Percentiles rank a stretch among this genome's conserved stretches.
Conservation (phyloP, 306 rosid species). For the Vigna reflexopilosa region DNA sequence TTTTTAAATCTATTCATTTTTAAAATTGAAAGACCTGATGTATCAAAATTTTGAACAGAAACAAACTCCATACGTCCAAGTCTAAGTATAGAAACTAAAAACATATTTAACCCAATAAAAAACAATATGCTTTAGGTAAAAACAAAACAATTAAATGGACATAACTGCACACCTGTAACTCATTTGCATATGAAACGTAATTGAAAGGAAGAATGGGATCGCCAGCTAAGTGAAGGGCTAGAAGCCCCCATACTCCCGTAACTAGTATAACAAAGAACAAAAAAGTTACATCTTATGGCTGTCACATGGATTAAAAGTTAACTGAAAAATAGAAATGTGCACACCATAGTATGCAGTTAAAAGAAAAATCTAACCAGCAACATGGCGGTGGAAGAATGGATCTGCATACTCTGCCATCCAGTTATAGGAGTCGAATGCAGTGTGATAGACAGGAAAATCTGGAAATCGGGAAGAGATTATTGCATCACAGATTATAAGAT, state of each 20-base stretch:
- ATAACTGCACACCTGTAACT: slow-evolving; percentile 68
- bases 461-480: slow-evolving; percentile 28
- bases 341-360: neutral
- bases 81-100: too few relatives aligned
- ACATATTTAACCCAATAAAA: too few relatives aligned
- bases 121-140: too few relatives aligned
- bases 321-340: neutral
- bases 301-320: slow-evolving; percentile 18
- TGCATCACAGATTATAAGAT: neutral
- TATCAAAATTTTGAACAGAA: too few relatives aligned
- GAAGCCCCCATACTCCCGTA: slow-evolving; percentile 91
- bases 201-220: slow-evolving; percentile 78
- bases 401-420: slow-evolving; percentile 93
- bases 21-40: too few relatives aligned
- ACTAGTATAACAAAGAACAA: slow-evolving; percentile 55
- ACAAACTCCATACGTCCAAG: too few relatives aligned
- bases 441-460: slow-evolving; percentile 98
- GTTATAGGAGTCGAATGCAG: slow-evolving; percentile 85
- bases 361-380: slow-evolving; percentile 65
- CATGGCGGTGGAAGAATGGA: slow-evolving; percentile 90
- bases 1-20: too few relatives aligned
- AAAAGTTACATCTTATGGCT: slow-evolving; percentile 25
- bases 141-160: neutral
- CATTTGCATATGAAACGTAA: slow-evolving; percentile 73
- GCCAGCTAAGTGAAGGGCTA: slow-evolving; percentile 85